Evolutionary conservation across 202 grass and related monocot genomes (phyloP).

Genomic region (Zizania palustris): DNA sequence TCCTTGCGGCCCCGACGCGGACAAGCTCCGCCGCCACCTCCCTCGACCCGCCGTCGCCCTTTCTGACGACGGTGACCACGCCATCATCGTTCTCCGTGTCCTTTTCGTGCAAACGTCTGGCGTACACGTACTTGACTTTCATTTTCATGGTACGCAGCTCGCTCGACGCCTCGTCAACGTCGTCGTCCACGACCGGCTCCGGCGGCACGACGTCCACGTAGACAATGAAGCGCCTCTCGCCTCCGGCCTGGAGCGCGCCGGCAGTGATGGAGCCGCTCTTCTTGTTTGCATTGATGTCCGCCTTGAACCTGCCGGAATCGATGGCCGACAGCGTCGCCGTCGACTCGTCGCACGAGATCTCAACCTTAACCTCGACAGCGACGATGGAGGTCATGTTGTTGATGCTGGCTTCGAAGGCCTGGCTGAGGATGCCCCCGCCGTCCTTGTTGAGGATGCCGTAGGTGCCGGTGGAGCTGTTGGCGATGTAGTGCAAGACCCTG

Average conservation of each 20-base stretch:
- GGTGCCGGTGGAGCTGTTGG: neutral
- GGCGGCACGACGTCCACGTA: neutral
- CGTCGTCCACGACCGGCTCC: too few relatives aligned
- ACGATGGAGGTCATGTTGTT: neutral
- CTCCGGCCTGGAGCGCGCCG: neutral
- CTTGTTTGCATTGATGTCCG: neutral
- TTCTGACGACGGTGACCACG: neutral
- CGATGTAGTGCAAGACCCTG: neutral
- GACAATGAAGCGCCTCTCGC: neutral
- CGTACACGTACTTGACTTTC: too few relatives aligned
- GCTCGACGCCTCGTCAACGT: too few relatives aligned
- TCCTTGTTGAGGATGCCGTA: neutral
- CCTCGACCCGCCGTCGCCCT: neutral
- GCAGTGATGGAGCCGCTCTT: neutral
- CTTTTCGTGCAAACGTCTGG: too few relatives aligned
- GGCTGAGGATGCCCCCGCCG: neutral
- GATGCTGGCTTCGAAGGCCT: neutral
- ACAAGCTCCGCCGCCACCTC: slow-evolving; percentile 19
- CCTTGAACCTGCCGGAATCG: neutral
- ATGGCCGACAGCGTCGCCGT: neutral
- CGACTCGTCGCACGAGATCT: neutral
- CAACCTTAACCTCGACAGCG: neutral
- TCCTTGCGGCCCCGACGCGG: neutral
- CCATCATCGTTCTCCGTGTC: neutral
- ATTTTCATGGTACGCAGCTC: too few relatives aligned